Evolutionary conservation across 441 rosid species (phyloP), one percentile per base, ranked within the genome.

Genomic region (Syzygium syzygioides): DNA sequence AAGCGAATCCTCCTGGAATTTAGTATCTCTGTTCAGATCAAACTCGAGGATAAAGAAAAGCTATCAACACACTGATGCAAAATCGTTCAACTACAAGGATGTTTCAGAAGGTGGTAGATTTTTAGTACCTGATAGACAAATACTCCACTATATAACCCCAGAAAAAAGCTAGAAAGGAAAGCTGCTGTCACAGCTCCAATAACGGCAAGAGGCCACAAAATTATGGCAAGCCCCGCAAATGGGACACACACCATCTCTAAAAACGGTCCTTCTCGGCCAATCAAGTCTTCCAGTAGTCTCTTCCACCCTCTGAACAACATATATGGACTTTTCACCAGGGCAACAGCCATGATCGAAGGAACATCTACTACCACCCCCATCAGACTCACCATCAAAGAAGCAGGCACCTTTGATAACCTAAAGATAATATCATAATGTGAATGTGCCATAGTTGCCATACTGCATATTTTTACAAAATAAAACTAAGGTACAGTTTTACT

Each of bases 241-340:
- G 99, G 99, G 90, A 96, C 98, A 91, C 99, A 97, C 3, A 94
- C 95, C 0, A 95, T 95, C 93, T 97, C 98, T 93, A 96, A 89
- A 91, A 97, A 97, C 1, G 98, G 98, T 55, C 99, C 99, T 89
- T 97, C 98, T 90, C 99, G 90, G 37, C 99, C 99, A 55, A 96
- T 93, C 92, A 96, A 92, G 90, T 97, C 99, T 92, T 97, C 98
- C 50, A 97, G 89, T 15, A 96, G 93, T 93, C 99, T 94, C 92
- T 94, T 96, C 99, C 98, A 96, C 88, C 99, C 99, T 93, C 71
- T 94, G 87, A 95, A 92, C 90, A 96, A 89, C 99, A 96, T 96
- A 85, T 91, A 95, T 4, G 99, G 99, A 90, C 98, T 95, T 93
- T 95, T 97, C 95, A 95, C 95, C 55, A 97, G 88, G 90, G 99